A percentile compares a stretch with the other conserved stretches of the same genome.
phyloP scores from a whole-genome alignment of 164 flowering plant genomes.

The Stephania japonica region DNA sequence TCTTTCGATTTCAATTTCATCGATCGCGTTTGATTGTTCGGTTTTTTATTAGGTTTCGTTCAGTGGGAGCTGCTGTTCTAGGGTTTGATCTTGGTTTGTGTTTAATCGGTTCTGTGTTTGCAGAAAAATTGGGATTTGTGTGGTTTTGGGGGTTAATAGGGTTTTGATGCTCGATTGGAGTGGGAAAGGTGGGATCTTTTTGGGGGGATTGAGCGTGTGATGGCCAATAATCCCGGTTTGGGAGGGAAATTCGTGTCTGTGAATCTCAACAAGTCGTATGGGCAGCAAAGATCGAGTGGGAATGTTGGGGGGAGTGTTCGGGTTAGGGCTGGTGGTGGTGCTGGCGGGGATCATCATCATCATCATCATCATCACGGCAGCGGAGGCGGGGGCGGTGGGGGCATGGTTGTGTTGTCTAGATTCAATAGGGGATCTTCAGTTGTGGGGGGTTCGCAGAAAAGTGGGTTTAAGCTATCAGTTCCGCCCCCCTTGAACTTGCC shows the following conservation, averaged over 20 bases:
- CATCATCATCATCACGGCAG: too few species aligned
- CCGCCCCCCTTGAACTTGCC: conserved; percentile 99
- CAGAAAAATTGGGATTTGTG: not conserved
- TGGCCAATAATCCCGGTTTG: conserved; percentile 77
- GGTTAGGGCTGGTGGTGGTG: too few species aligned
- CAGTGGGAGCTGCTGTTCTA: conserved; percentile 7
- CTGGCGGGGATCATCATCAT: conserved; percentile 13
- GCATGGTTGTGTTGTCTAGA: conserved; percentile 84
- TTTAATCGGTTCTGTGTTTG: conserved; percentile 5
- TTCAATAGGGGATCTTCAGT: conserved; percentile 32
- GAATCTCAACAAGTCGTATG: conserved; percentile 88
- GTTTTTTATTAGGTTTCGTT: not conserved
- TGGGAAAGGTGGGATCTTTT: conserved; percentile 15
- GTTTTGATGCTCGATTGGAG: conserved; percentile 56
- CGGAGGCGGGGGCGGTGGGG: conserved; percentile 42
- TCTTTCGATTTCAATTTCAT: not conserved
- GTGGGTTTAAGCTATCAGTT: conserved; percentile 75
- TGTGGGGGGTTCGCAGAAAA: conserved; percentile 33
- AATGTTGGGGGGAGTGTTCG: too few species aligned
- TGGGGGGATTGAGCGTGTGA: conserved; percentile 26
- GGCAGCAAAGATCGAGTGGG: conserved; percentile 33
- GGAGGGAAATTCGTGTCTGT: conserved; percentile 87
- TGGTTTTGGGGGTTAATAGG: conserved; percentile 15
- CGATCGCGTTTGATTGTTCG: conserved; percentile 16
- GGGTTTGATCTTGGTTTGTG: conserved; percentile 12